A percentile compares a stretch with the other conserved stretches of the same genome.
phyloP scores from a whole-genome alignment of 306 rosid genomes.

The Rubus idaeus region DNA sequence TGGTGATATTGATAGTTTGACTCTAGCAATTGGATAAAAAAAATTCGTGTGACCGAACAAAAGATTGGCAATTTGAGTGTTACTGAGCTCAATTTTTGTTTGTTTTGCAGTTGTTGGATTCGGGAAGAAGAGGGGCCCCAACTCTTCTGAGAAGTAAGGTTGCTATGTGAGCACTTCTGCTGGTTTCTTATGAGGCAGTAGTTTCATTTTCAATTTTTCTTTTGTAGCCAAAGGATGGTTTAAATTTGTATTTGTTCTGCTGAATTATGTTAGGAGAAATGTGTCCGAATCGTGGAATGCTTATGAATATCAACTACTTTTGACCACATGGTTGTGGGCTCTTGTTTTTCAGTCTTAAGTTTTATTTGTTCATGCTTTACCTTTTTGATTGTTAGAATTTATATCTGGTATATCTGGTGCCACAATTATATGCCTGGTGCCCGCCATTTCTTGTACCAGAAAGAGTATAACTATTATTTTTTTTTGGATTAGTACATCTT shows the following conservation, averaged over 20 bases:
- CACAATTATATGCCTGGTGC: neutral
- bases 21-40: too few relatives aligned
- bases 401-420: neutral
- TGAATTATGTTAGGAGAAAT: neutral
- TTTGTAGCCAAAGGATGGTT: conserved; percentile 5
- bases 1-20: neutral
- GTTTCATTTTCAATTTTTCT: neutral
- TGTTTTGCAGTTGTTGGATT: conserved; percentile 48
- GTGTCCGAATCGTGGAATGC: neutral
- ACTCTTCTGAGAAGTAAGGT: conserved; percentile 54
- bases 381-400: neutral
- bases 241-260: neutral
- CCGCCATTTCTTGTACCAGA: neutral
- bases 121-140: conserved; percentile 64
- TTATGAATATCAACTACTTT: conserved; percentile 5
- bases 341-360: neutral
- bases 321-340: neutral
- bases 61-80: neutral
- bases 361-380: neutral
- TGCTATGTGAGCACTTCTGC: neutral
- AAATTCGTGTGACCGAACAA: too few relatives aligned
- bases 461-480: neutral
- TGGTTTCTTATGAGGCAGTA: conserved; percentile 12
- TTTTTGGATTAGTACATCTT: neutral
- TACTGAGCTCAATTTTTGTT: neutral